Evolutionary conservation across 169 alveolate species (phyloP).

Genomic region (Eimeria maxima): DNA sequence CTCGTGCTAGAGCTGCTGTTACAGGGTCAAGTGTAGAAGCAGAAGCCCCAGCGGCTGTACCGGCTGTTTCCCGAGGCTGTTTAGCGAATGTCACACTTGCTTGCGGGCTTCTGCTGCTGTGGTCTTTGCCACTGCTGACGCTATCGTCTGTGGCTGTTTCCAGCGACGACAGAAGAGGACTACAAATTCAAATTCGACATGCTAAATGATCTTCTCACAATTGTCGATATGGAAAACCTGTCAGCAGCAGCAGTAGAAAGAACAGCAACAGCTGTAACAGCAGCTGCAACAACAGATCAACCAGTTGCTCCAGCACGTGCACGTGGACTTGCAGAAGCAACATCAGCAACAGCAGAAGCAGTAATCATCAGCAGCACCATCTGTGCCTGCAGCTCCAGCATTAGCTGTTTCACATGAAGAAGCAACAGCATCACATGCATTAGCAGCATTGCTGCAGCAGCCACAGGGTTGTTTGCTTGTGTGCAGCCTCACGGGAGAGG

Average conservation of each 20-base stretch:
- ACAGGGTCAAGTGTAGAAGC: neutral
- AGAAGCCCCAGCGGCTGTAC: neutral
- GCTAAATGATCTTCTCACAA: conserved; percentile 94
- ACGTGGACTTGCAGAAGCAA: neutral
- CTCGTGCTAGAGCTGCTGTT: neutral
- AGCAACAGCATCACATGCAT: neutral
- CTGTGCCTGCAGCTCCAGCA: neutral
- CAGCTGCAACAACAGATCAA: neutral
- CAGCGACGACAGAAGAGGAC: conserved; percentile 94
- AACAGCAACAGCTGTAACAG: neutral
- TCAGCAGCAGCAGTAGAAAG: neutral
- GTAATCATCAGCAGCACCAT: neutral
- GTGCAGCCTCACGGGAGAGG: conserved; percentile 71
- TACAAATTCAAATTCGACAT: conserved; percentile 93
- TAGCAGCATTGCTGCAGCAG: neutral
- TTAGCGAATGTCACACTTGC: neutral
- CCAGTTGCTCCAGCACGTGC: neutral
- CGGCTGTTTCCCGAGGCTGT: neutral
- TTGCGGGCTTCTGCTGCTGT: neutral
- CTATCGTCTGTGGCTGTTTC: neutral
- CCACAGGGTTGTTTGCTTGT: neutral
- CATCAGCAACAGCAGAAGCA: neutral
- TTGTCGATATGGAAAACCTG: conserved; percentile 94
- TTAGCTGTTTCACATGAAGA: neutral
- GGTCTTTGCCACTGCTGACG: neutral